Percentiles rank a stretch among this genome's conserved stretches.
These are phyloP conservation scores for Rubia peregrina DNA, from an alignment of 305 asterid species.

Conservation along the genomic window DNA sequence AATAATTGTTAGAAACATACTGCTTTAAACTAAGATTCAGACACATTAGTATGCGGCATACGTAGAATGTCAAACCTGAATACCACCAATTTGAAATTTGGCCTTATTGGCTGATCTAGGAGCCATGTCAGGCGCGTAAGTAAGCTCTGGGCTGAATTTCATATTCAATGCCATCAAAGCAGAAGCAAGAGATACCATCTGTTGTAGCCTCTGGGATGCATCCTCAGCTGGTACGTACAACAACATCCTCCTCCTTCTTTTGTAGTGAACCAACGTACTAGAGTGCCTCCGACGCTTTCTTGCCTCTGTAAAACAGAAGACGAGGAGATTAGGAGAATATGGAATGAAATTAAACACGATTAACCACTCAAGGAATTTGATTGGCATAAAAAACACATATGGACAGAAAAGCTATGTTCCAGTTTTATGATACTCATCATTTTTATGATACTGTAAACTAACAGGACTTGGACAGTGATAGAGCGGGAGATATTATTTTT, in stretches of 20 bases:
- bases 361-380: not conserved
- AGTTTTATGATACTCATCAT: not conserved
- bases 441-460: not conserved
- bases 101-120: slow-evolving; percentile 64
- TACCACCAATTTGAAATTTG: slow-evolving; percentile 62
- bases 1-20: not conserved
- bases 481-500: no score
- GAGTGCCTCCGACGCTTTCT: slow-evolving; percentile 59
- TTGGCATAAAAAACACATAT: not conserved
- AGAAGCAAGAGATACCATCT: slow-evolving; percentile 67
- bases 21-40: slow-evolving; percentile 4
- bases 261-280: slow-evolving; percentile 42
- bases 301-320: slow-evolving; percentile 28
- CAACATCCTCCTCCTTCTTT: slow-evolving; percentile 65
- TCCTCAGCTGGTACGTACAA: slow-evolving; percentile 54
- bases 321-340: not conserved
- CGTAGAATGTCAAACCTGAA: slow-evolving; percentile 53
- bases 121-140: slow-evolving; percentile 60
- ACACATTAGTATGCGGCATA: not conserved
- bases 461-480: no score
- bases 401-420: not conserved
- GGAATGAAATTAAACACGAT: not conserved
- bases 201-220: slow-evolving; percentile 40
- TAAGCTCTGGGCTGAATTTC: slow-evolving; percentile 61
- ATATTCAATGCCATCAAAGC: slow-evolving; percentile 61